Percentiles rank a stretch among this genome's conserved stretches.
These are phyloP conservation scores for Vigna reflexopilosa DNA, from an alignment of 306 rosid genomes.

Conservation along the genomic window DNA sequence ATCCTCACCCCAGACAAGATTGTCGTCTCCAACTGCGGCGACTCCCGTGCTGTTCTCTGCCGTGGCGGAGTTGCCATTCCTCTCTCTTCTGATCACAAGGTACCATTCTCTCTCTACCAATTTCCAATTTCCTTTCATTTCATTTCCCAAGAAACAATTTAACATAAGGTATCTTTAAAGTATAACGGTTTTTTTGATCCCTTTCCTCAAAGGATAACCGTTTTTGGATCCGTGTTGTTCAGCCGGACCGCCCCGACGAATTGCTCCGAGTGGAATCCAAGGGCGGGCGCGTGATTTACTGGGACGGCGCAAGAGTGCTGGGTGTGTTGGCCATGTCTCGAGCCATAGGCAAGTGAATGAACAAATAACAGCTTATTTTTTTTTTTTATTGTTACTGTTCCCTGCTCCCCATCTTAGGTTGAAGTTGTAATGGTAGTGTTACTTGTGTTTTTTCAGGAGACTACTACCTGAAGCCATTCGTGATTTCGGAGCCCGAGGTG, in stretches of 20 bases:
- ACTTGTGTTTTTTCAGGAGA: slow-evolving; percentile 52
- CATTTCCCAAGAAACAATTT: background rate
- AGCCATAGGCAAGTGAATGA: slow-evolving; percentile 65
- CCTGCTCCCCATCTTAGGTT: background rate
- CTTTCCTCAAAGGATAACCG: background rate
- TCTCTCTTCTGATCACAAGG: slow-evolving; percentile 92
- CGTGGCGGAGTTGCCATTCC: slow-evolving; percentile 71
- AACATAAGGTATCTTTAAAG: too few species aligned
- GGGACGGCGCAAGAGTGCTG: slow-evolving; percentile 90
- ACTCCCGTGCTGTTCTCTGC: slow-evolving; percentile 92
- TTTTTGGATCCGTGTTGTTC: slow-evolving; percentile 26
- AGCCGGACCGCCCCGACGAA: slow-evolving; percentile 97
- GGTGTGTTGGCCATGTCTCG: slow-evolving; percentile 95
- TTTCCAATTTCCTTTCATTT: background rate
- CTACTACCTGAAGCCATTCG: slow-evolving; percentile 79
- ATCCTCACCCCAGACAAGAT: slow-evolving; percentile 63
- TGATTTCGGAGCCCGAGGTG: slow-evolving; percentile 91
- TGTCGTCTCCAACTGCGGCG: slow-evolving; percentile 88
- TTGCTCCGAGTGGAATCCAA: slow-evolving; percentile 71
- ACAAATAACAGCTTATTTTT: background rate
- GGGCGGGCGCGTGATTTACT: slow-evolving; percentile 88
- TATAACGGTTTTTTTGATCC: too few species aligned
- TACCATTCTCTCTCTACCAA: background rate
- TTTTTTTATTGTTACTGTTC: background rate
- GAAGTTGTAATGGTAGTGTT: background rate